phyloP scores from a whole-genome alignment of 768 basidiomycete species.

The Mycena rosella region DNA sequence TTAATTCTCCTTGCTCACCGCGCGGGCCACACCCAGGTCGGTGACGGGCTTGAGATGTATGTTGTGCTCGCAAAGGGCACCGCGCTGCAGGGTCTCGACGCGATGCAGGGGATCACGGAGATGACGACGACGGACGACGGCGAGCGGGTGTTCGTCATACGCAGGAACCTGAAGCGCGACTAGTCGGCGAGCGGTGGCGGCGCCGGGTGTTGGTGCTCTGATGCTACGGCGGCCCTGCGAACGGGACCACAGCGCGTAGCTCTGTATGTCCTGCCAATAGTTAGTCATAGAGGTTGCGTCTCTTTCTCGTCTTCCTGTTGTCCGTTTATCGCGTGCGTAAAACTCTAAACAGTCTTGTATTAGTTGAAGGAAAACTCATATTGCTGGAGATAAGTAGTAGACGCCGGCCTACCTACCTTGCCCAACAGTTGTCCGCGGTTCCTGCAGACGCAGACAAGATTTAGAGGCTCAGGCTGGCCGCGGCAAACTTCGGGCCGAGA shows the following conservation, averaged over 20 bases:
- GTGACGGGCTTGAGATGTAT: slow-evolving; percentile 95
- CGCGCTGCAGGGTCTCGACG: slow-evolving; percentile 68
- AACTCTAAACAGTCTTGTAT: background rate
- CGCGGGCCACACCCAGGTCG: slow-evolving; percentile 74
- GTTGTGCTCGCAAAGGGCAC: slow-evolving; percentile 83
- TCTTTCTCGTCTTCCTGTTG: background rate
- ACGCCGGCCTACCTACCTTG: too few relatives aligned
- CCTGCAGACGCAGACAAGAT: too few relatives aligned
- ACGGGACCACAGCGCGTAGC: background rate
- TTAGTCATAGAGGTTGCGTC: background rate
- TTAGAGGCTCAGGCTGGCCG: too few relatives aligned
- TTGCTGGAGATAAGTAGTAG: too few relatives aligned
- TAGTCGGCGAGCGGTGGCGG: slow-evolving; percentile 44
- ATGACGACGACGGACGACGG: slow-evolving; percentile 70
- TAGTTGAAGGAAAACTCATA: too few relatives aligned
- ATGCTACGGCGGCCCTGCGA: background rate
- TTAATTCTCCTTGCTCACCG: slow-evolving; percentile 2
- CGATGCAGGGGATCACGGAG: slow-evolving; percentile 71
- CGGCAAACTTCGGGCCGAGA: background rate
- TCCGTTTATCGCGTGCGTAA: too few relatives aligned
- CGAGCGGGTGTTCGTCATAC: slow-evolving; percentile 82
- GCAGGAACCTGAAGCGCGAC: slow-evolving; percentile 88
- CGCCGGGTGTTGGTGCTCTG: slow-evolving; percentile 1
- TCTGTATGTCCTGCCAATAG: background rate
- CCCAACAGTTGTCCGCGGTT: too few relatives aligned